Base-by-base conservation (phyloP, 2,329 filamentous ascomycete species). In the Scytalidium lignicola region DNA sequence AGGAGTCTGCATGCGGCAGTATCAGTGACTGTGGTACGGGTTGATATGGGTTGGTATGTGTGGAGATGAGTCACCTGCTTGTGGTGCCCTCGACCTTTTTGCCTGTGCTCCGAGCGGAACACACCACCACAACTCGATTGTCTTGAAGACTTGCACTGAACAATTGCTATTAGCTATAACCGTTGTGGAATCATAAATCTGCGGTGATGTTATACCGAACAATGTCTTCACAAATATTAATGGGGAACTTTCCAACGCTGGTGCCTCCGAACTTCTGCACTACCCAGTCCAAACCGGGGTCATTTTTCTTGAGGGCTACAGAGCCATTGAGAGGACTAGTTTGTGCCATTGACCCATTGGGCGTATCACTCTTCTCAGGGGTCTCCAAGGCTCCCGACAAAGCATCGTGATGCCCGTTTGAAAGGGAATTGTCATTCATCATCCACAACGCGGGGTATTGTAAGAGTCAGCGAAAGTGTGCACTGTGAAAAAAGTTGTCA, bases 261-360 rank as follows among this genome's bases (percentile, higher is more conserved):
- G 92, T 99, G 46, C 92, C 92, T 54, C 91, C 91, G 68, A 95
- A 96, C 70, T 96, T 96, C 68, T 96, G 90, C 45, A 96, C 87
- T 23, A 95, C 78, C 91, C 90, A 96, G 58, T 76, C 60, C 29
- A 50, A 45, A 32, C 47, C 45, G 44, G 60, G 65, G 47, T 62
- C 56, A 51, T 71, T 71, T 32, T 54, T 61, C 43, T 47, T 54
- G 37, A 49, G 23, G 23, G 49, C 37, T 45, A 40, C 12, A 5
- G 12, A 17, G 5, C 32, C 10, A 37, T 37, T 37, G 32, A 17
- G 6, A n/a, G 4, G 32, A 13, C 32, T 5, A 26, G 5, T 26
- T 26, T 26, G 23, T 10, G 23, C 23, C 5, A 26, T 26, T 26
- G 23, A 26, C 10, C 32, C n/a, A 17, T 13, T 37, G 32, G 32